Base-by-base conservation (phyloP, 441 rosid genomes). In the Capsella rubella region DNA sequence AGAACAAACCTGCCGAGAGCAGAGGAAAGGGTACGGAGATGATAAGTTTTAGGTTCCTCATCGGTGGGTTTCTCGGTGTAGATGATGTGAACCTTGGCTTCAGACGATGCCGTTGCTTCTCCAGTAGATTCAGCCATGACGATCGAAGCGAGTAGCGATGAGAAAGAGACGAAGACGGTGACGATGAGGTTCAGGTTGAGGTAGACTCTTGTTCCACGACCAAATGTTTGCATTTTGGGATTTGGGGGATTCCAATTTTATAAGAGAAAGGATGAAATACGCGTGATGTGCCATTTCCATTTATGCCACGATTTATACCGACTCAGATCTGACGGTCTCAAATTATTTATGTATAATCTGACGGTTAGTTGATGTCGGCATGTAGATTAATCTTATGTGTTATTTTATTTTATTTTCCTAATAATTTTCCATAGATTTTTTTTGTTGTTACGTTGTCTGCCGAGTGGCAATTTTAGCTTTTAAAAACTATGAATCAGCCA, bases 21-120 rank as follows among this genome's bases (percentile, higher is more conserved):
- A 63, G 90, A 73, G 79, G 93, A 11, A 59, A 93, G 97, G 75
- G 92, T 84, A 61, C 90, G 87, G 77, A 91, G 60, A 77, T 89
- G 95, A 72, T 74, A 83, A 42, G 82, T 75, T 76, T 90, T 85
- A 16, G 92, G 89, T 77, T 87, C 87, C 67, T 83, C 92, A 57
- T 72, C 78, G 75, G 76, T 76, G 1, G 94, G 91, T 72, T 64
- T 80, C 79, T 89, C 94, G 18, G 88, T 91, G 89, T 91, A 87
- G 52, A 93, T 76, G 78, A 93, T 89, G 69, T 93, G 93, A 55
- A 89, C 96, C n/a, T 86, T 78, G 0, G 92, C 53, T 42, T 61
- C 40, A 1, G 92, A 55, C 2, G 65, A 42, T 14, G 4, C 50
- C 4, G 87, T 25, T 40, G 64, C 61, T 6, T 57, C 45, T 40